A percentile compares a stretch with the other conserved stretches of the same genome.
phyloP scores from a whole-genome alignment of 495 filamentous ascomycete species.

The Neurospora tetraspora region DNA sequence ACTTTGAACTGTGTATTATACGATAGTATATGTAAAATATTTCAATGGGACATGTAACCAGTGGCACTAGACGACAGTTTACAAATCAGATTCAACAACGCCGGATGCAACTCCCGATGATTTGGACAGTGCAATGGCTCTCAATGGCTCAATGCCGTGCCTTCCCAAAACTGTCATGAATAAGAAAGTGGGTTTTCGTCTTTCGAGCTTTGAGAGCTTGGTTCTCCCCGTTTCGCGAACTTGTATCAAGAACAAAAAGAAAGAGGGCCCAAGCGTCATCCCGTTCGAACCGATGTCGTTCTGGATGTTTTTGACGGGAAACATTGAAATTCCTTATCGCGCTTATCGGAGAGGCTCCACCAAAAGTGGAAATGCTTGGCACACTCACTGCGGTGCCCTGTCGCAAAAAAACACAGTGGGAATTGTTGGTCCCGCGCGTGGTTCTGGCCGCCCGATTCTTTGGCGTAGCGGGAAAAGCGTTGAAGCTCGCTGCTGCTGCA shows the following conservation, averaged over 20 bases:
- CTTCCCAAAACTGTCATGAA: neutral
- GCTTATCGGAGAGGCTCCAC: neutral
- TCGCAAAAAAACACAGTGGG: neutral
- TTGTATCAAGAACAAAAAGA: neutral
- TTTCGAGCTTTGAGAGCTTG: neutral
- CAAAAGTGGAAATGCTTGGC: neutral
- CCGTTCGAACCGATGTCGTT: neutral
- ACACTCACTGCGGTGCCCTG: neutral
- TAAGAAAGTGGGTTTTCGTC: neutral
- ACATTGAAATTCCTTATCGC: neutral
- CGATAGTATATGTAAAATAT: neutral
- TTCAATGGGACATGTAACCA: neutral
- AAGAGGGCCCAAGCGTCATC: neutral
- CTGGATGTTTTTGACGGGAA: too few relatives aligned
- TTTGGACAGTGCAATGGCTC: neutral
- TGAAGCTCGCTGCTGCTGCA: neutral
- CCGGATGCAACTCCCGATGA: neutral
- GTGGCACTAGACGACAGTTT: neutral
- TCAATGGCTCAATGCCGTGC: neutral
- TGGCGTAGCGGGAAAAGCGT: neutral
- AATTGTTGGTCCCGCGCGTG: neutral
- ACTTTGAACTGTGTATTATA: neutral
- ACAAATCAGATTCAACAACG: neutral
- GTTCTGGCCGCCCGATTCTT: neutral
- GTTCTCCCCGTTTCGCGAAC: neutral